phyloP scores from a whole-genome alignment of 2,329 filamentous ascomycete genomes.

The Calonectria pseudoreteaudii region DNA sequence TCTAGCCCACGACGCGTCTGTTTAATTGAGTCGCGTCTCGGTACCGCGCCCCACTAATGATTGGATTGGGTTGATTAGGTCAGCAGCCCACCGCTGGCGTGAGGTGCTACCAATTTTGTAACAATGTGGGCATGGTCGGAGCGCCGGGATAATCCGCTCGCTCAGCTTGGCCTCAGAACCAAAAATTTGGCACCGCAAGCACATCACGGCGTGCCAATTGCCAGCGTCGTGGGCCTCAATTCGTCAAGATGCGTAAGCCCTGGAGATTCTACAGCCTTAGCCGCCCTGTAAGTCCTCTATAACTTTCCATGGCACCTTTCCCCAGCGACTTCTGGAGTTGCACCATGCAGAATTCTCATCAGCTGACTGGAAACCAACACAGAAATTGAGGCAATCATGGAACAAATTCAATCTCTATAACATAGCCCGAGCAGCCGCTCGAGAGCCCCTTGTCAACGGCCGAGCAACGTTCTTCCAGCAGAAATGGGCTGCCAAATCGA shows the following conservation, averaged over 20 bases:
- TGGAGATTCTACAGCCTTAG: constrained; percentile 74
- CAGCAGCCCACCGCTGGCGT: constrained; percentile 30
- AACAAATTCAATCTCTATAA: constrained; percentile 98
- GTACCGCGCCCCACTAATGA: constrained; percentile 29
- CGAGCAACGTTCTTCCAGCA: constrained; percentile 91
- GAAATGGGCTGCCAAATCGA: constrained; percentile 93
- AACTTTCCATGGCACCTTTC: constrained; percentile 6
- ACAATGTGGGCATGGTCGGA: constrained; percentile 24
- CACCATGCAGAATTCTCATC: constrained; percentile 20
- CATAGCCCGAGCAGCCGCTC: constrained; percentile 61
- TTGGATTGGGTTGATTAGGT: constrained; percentile 30
- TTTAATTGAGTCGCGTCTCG: constrained; percentile 46
- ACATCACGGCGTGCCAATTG: constrained; percentile 40
- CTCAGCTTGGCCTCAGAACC: constrained; percentile 34
- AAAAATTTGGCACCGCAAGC: constrained; percentile 47
- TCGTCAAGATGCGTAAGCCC: constrained; percentile 65
- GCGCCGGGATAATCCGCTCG: constrained; percentile 46
- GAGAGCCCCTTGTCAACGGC: constrained; percentile 46
- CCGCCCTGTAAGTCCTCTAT: constrained; percentile 65
- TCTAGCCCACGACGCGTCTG: constrained; percentile 40
- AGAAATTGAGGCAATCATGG: constrained; percentile 97
- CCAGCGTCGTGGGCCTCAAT: constrained; percentile 43
- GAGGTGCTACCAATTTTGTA: background rate
- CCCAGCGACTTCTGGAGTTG: constrained; percentile 1
- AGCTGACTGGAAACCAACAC: constrained; percentile 34